Evolutionary conservation across 164 flowering plant genomes (phyloP).

Genomic region (Tetracentron sinense): DNA sequence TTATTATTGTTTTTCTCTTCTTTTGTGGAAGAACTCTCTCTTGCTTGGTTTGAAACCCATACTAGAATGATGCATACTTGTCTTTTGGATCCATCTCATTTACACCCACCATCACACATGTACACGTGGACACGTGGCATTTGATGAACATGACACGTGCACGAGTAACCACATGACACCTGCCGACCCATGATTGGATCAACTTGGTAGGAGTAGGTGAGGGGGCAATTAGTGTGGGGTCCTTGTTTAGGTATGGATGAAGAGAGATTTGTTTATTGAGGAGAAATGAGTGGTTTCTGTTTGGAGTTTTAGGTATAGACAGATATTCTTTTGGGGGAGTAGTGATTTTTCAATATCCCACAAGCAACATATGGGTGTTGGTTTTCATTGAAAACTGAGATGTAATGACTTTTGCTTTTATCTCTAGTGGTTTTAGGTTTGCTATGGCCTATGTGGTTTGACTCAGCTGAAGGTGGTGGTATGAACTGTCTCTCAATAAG

Average conservation of each 20-base stretch:
- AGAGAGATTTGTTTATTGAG: conserved; percentile 6
- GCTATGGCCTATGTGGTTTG: conserved; percentile 23
- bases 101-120: conserved; percentile 19
- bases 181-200: conserved; percentile 3
- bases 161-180: conserved; percentile 11
- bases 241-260: background rate
- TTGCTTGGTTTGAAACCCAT: conserved; percentile 44
- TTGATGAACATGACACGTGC: conserved; percentile 12
- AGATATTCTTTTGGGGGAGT: conserved; percentile 35
- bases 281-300: conserved; percentile 6
- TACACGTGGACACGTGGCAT: conserved; percentile 17
- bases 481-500: background rate
- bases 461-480: conserved; percentile 11
- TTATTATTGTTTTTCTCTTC: conserved; percentile 16
- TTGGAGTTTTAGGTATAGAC: conserved; percentile 20
- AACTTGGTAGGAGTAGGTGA: conserved; percentile 4
- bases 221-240: conserved; percentile 20
- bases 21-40: conserved; percentile 9
- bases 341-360: conserved; percentile 40
- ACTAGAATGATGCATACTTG: conserved; percentile 57
- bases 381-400: conserved; percentile 35
- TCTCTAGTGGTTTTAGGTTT: conserved; percentile 15
- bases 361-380: conserved; percentile 54
- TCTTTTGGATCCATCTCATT: conserved; percentile 58
- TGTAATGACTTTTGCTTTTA: background rate